Evolutionary conservation across 2,329 filamentous ascomycete species (phyloP).

Genomic region (Aspergillus fumigatiaffinis): DNA sequence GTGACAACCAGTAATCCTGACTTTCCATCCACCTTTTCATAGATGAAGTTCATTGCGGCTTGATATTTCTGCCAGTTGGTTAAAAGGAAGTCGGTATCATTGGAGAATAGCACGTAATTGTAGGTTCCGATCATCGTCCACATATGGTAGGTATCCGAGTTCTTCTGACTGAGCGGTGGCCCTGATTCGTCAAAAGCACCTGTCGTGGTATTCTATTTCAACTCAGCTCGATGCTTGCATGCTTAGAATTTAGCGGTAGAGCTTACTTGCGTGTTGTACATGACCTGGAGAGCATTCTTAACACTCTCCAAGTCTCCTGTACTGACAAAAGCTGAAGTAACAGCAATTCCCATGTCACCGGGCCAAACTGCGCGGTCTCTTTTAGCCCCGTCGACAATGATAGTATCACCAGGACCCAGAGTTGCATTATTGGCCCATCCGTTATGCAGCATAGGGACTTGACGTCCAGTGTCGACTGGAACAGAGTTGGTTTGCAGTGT

Average conservation of each 20-base stretch:
- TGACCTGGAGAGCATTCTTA: constrained; percentile 45
- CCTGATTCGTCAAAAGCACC: constrained; percentile 35
- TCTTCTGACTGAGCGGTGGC: constrained; percentile 31
- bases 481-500: constrained; percentile 49
- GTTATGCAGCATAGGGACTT: constrained; percentile 25
- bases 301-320: constrained; percentile 46
- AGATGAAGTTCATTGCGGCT: constrained; percentile 45
- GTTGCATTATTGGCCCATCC: constrained; percentile 41
- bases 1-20: constrained; percentile 50
- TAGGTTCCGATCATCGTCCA: constrained; percentile 57
- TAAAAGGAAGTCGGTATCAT: constrained; percentile 48
- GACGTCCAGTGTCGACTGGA: constrained; percentile 35
- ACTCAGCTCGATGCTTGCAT: neutral
- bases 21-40: constrained; percentile 40
- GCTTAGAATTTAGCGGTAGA: neutral
- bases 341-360: constrained; percentile 50
- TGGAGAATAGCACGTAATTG: constrained; percentile 56
- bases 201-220: constrained; percentile 21
- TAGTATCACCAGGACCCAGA: constrained; percentile 37
- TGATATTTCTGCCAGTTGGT: constrained; percentile 49
- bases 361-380: constrained; percentile 44
- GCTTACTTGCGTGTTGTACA: constrained; percentile 43
- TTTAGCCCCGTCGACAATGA: constrained; percentile 44
- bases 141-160: constrained; percentile 40
- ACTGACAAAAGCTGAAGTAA: constrained; percentile 43